Evolutionary conservation across 768 basidiomycete species (phyloP).

Genomic region (Gautieria morchelliformis): DNA sequence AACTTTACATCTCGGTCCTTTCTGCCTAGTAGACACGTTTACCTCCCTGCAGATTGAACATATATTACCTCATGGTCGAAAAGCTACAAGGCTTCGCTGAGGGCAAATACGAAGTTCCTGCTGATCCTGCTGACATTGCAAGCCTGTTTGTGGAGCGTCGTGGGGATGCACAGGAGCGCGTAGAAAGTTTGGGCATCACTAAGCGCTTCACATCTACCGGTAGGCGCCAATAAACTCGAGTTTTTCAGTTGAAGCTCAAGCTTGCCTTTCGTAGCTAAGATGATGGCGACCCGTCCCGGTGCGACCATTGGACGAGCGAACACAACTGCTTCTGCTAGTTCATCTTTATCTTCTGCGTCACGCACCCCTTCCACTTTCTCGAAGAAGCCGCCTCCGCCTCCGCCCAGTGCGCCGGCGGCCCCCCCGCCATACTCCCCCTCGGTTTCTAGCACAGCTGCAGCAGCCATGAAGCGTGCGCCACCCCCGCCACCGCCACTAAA

Average conservation of each 20-base stretch:
- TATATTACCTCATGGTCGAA: slow-evolving; percentile 90
- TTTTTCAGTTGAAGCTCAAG: background rate
- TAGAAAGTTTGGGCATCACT: slow-evolving; percentile 74
- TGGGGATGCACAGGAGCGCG: slow-evolving; percentile 69
- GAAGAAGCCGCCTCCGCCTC: slow-evolving; percentile 48
- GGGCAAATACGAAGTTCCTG: slow-evolving; percentile 65
- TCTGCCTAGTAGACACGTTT: background rate
- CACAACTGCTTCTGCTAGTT: slow-evolving; percentile 20
- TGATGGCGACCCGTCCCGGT: slow-evolving; percentile 43
- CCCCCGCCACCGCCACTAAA: slow-evolving; percentile 91
- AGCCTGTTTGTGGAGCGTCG: slow-evolving; percentile 70
- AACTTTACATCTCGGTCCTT: slow-evolving; percentile 4
- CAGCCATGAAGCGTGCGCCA: slow-evolving; percentile 61
- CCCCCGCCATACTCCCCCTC: slow-evolving; percentile 38
- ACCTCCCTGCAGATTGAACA: slow-evolving; percentile 58
- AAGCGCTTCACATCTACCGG: slow-evolving; percentile 83
- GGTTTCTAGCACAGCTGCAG: slow-evolving; percentile 29
- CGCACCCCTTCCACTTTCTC: slow-evolving; percentile 21
- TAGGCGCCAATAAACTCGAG: slow-evolving; percentile 26
- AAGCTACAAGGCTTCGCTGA: slow-evolving; percentile 81
- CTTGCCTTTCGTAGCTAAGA: slow-evolving; percentile 37
- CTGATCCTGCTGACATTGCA: slow-evolving; percentile 58
- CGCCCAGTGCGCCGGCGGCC: slow-evolving; percentile 26
- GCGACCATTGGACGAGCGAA: slow-evolving; percentile 19
- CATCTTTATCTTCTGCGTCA: slow-evolving; percentile 19